Base-by-base conservation (phyloP, 805 yeast genomes). In the Tetrapisispora arboricola region DNA sequence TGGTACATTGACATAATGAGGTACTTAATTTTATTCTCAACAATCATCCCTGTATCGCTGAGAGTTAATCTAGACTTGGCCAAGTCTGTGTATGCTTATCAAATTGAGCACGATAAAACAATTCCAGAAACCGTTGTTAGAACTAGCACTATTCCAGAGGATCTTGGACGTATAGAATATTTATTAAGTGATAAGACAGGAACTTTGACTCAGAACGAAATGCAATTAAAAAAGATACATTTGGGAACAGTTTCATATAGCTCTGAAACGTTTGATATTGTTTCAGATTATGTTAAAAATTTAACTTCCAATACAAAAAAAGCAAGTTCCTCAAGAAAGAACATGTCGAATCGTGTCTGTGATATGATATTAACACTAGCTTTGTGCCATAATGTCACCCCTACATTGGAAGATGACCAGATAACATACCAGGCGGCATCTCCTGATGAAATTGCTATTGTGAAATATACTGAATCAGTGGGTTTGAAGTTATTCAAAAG, bases 361-460 rank as follows among this genome's bases (percentile, higher is more conserved):
- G 96, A 87, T 54, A 67, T 92, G 47, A 76, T 87, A 1, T 61
- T 77, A 0, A 84, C 96, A 1, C 68, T 92, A 38, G 95, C 97
- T 0, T 66, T 90, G n/a, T 92, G 99, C 60, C 99, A 92, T 61
- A 87, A 87, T 50, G 99, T 92, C 22, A 94, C 98, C 0, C 99
- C 99, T 1, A 78, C 94, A 0, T 74, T 78, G 49, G 92, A 81
- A 43, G 84, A 80, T 48, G 86, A 84, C 21, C 78, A 69, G 43
- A 59, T 79, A 13, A 73, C 86, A 2, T 92, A 88, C 58, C 99
- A 92, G 63, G 98, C 98, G 0, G 96, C 97, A 0, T 88, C 96
- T 0, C 99, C 99, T 0, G 99, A 92, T 66, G 99, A 92, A 59
- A 79, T 92, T 50, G 98, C 99, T 22, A 92, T 92, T 47, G 97